Percentiles rank a stretch among this genome's conserved stretches.
phyloP scores from a whole-genome alignment of 306 rosid genomes.

The Fagus crenata region DNA sequence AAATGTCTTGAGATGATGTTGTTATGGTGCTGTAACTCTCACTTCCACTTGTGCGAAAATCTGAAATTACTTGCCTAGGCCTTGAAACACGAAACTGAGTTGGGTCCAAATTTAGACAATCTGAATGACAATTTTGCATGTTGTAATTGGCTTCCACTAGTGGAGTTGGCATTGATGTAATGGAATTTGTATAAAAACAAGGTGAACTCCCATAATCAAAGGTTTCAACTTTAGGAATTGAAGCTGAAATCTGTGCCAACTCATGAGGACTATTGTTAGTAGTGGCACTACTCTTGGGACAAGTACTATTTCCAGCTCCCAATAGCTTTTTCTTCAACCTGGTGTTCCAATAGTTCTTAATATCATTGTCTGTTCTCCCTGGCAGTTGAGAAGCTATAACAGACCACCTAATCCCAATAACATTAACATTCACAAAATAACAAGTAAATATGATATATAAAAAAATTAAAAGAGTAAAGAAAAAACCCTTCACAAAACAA shows the following conservation, averaged over 20 bases:
- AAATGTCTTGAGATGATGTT: background rate
- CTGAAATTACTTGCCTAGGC: constrained; percentile 10
- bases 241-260: constrained; percentile 5
- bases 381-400: constrained; percentile 50
- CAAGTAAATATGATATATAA: background rate
- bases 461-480: background rate
- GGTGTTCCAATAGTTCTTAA: constrained; percentile 54
- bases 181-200: constrained; percentile 16
- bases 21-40: background rate
- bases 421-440: background rate
- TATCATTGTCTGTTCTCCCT: constrained; percentile 57
- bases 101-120: constrained; percentile 8
- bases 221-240: constrained; percentile 5
- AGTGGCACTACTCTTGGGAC: constrained; percentile 2
- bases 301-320: background rate
- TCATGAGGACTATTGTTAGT: background rate
- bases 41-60: constrained; percentile 7
- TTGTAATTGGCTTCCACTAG: background rate
- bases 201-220: constrained; percentile 14
- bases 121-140: background rate
- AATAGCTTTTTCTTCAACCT: constrained; percentile 45
- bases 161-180: constrained; percentile 5
- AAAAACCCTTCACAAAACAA: background rate
- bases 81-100: constrained; percentile 3
- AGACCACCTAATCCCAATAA: constrained; percentile 42